Evolutionary conservation across 2,329 filamentous ascomycete genomes (phyloP).

Genomic region (Bertia moriformis): DNA sequence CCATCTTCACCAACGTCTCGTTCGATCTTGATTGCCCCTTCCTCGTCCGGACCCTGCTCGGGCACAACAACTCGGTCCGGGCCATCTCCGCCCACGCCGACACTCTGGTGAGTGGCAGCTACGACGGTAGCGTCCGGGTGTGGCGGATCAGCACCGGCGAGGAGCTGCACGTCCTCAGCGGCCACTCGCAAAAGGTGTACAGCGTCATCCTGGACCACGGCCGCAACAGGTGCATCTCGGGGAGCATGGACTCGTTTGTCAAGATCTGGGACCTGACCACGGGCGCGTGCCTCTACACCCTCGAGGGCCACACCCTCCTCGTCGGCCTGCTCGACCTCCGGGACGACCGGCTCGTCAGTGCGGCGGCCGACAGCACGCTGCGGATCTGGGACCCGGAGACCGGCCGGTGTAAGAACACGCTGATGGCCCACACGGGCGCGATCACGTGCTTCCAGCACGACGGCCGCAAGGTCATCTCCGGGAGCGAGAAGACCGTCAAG

Average conservation of each 20-base stretch:
- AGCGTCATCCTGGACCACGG: slow-evolving; percentile 87
- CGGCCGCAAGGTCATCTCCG: slow-evolving; percentile 87
- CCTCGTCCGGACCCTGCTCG: slow-evolving; percentile 73
- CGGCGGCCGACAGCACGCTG: slow-evolving; percentile 85
- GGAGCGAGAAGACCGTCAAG: slow-evolving; percentile 87
- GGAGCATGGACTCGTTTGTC: slow-evolving; percentile 94
- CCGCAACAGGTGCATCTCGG: slow-evolving; percentile 89
- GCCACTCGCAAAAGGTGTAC: slow-evolving; percentile 88
- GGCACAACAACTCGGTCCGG: slow-evolving; percentile 85
- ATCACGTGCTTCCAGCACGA: slow-evolving; percentile 99
- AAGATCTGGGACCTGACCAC: slow-evolving; percentile 94
- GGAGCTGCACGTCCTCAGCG: slow-evolving; percentile 66
- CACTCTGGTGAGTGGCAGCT: slow-evolving; percentile 91
- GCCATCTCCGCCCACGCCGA: slow-evolving; percentile 91
- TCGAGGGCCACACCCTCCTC: slow-evolving; percentile 84
- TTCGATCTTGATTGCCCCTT: slow-evolving; percentile 81
- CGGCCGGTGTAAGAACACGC: slow-evolving; percentile 74
- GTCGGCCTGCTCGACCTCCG: slow-evolving; percentile 84
- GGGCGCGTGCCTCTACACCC: slow-evolving; percentile 69
- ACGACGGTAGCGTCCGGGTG: slow-evolving; percentile 85
- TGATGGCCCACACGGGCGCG: slow-evolving; percentile 87
- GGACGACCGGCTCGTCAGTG: slow-evolving; percentile 81
- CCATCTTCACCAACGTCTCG: too few species aligned
- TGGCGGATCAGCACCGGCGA: slow-evolving; percentile 97
- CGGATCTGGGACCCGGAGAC: slow-evolving; percentile 94